phyloP scores from a whole-genome alignment of 768 basidiomycete species.

The Plicaturopsis crispa region DNA sequence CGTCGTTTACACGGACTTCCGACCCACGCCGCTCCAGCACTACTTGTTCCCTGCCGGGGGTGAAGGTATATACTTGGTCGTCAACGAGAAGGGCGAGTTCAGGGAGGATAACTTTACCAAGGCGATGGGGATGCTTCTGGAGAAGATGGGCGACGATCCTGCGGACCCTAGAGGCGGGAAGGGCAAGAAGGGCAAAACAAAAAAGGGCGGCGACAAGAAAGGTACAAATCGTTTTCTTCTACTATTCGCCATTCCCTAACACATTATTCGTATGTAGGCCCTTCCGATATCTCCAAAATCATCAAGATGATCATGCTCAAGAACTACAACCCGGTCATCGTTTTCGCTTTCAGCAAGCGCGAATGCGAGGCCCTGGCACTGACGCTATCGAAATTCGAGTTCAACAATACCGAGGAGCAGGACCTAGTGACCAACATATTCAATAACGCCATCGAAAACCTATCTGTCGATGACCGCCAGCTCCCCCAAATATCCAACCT shows the following conservation, averaged over 20 bases:
- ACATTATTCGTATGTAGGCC: conserved; percentile 35
- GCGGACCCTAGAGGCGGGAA: conserved; percentile 81
- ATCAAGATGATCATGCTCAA: conserved; percentile 98
- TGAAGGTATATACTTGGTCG: conserved; percentile 94
- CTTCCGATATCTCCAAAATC: conserved; percentile 94
- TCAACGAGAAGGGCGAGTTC: conserved; percentile 98
- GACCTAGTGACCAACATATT: conserved; percentile 83
- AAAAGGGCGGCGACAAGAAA: conserved; percentile 90
- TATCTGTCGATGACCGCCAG: conserved; percentile 79
- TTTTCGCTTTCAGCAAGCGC: conserved; percentile 97
- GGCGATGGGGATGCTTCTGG: conserved; percentile 92
- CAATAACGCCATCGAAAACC: conserved; percentile 87
- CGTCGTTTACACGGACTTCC: conserved; percentile 98
- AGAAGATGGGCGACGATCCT: conserved; percentile 82
- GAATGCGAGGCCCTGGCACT: conserved; percentile 94
- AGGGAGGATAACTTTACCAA: conserved; percentile 96
- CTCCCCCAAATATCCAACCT: conserved; percentile 92
- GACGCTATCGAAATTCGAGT: conserved; percentile 90
- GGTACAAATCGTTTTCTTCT: conserved; percentile 34
- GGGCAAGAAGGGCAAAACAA: conserved; percentile 87
- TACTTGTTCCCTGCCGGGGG: conserved; percentile 97
- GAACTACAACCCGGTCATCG: conserved; percentile 96
- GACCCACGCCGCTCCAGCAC: conserved; percentile 95
- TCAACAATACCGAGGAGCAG: conserved; percentile 90
- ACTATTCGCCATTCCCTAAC: conserved; percentile 2